Conservation (phyloP, 805 yeast species). For the Sungouiella blattae region DNA sequence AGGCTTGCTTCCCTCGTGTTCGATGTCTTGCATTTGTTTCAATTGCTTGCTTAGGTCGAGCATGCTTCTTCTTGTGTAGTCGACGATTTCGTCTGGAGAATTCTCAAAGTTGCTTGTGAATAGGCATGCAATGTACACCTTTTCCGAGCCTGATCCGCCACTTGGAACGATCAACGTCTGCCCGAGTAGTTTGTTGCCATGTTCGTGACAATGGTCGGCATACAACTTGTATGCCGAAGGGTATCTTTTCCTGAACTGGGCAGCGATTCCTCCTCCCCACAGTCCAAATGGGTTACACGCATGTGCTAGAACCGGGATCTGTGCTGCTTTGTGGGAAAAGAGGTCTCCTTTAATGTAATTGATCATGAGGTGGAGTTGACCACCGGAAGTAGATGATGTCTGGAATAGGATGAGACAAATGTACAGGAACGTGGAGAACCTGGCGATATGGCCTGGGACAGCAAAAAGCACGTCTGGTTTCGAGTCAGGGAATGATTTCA, state of each 20-base stretch:
- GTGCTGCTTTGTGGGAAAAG: conserved; percentile 36
- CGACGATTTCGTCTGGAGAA: conserved; percentile 45
- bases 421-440: too few relatives aligned
- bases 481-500: too few relatives aligned
- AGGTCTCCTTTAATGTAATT: conserved; percentile 57
- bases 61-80: conserved; percentile 46
- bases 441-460: too few relatives aligned
- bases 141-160: conserved; percentile 24
- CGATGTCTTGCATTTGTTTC: conserved; percentile 1
- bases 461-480: too few relatives aligned
- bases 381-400: too few relatives aligned
- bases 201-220: conserved; percentile 35
- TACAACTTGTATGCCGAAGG: conserved; percentile 57
- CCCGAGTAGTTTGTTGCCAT: conserved; percentile 45
- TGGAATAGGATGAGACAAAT: too few relatives aligned
- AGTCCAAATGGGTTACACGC: conserved; percentile 75
- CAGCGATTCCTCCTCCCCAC: conserved; percentile 88
- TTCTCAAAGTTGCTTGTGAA: conserved; percentile 59
- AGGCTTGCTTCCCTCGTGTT: conserved; percentile 12
- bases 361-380: too few relatives aligned
- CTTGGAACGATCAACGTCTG: conserved; percentile 46
- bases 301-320: conserved; percentile 55
- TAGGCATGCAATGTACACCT: conserved; percentile 55
- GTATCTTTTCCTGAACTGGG: conserved; percentile 47
- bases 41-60: conserved; percentile 2